Evolutionary conservation across 176 grass and related monocot species (phyloP).

Genomic region (Cenchrus americanus): DNA sequence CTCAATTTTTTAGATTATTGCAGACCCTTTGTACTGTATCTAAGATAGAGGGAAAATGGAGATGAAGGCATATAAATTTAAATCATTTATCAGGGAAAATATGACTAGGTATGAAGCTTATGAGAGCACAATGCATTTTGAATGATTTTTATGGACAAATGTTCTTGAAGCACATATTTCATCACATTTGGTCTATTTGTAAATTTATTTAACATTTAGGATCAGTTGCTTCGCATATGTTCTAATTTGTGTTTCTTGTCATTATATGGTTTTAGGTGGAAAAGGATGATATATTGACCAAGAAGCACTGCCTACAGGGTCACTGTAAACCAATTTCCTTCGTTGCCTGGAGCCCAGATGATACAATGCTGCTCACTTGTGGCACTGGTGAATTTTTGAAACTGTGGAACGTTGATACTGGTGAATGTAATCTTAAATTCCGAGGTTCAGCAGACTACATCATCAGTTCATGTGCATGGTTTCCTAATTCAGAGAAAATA

Average conservation of each 20-base stretch:
- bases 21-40: conserved; percentile 2
- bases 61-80: conserved; percentile 13
- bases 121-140: conserved; percentile 7
- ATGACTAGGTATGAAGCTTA: conserved; percentile 1
- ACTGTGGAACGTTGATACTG: conserved; percentile 80
- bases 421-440: conserved; percentile 72
- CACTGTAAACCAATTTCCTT: conserved; percentile 73
- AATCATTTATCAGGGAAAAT: conserved; percentile 4
- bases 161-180: conserved; percentile 28
- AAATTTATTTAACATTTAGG: background rate
- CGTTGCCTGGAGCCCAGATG: conserved; percentile 87
- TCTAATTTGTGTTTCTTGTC: conserved; percentile 23
- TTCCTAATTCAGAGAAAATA: conserved; percentile 90
- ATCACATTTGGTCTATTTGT: conserved; percentile 26
- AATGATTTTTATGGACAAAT: conserved; percentile 12
- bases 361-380: conserved; percentile 88
- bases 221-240: conserved; percentile 1
- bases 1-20: conserved; percentile 13
- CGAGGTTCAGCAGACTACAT: conserved; percentile 26
- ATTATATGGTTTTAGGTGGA: conserved; percentile 69
- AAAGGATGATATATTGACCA: conserved; percentile 68
- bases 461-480: conserved; percentile 90
- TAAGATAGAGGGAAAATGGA: conserved; percentile 14
- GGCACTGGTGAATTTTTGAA: conserved; percentile 74
- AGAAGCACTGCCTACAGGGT: conserved; percentile 69